phyloP scores from a whole-genome alignment of 2,329 filamentous ascomycete species.

The Aspergillus jensenii region DNA sequence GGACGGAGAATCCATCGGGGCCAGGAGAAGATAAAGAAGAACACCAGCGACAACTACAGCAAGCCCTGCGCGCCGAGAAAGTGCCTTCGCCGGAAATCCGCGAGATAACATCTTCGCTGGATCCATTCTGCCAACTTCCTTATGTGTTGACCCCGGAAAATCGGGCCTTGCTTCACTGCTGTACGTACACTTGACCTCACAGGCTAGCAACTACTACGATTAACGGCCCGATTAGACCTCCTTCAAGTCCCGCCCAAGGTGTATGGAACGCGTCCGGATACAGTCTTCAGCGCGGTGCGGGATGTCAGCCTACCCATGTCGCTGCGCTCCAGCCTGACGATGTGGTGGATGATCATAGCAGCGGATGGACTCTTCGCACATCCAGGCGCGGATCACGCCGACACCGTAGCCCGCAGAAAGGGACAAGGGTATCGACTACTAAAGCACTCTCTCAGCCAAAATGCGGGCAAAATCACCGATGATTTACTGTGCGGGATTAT shows the following conservation, averaged over 20 bases:
- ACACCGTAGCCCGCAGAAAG: neutral
- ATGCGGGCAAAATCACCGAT: neutral
- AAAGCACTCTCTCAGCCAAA: neutral
- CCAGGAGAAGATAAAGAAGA: neutral
- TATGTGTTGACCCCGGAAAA: neutral
- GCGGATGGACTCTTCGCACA: neutral
- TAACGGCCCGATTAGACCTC: neutral
- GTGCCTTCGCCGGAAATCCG: neutral
- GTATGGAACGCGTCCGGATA: neutral
- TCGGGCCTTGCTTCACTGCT: neutral
- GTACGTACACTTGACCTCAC: neutral
- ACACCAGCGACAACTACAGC: neutral
- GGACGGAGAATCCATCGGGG: too few species aligned
- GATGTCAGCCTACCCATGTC: conserved; percentile 2
- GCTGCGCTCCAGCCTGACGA: neutral
- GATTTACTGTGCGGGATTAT: neutral
- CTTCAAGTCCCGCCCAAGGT: neutral
- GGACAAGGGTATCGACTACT: neutral
- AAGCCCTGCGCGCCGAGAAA: neutral
- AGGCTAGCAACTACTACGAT: too few species aligned
- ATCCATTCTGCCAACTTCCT: neutral
- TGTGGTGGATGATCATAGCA: neutral
- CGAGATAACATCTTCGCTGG: neutral
- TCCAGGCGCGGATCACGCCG: too few species aligned
- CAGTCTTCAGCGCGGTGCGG: neutral